phyloP scores from a whole-genome alignment of 2,329 filamentous ascomycete species.

The Colletotrichum navitas region DNA sequence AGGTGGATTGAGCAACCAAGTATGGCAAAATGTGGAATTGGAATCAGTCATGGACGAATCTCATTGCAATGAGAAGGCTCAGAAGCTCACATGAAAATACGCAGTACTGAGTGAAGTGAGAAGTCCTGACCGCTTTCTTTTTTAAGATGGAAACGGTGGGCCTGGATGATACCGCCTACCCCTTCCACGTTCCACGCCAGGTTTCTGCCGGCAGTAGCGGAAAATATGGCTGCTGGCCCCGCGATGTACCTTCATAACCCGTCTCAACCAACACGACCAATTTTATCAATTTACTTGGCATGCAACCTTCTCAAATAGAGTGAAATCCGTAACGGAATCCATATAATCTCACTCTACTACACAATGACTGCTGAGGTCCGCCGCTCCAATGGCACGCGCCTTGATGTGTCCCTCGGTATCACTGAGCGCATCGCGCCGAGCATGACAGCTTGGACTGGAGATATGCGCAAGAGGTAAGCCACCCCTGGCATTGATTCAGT shows the following conservation, averaged over 20 bases:
- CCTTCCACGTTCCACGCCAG: background rate
- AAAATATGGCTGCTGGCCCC: constrained; percentile 39
- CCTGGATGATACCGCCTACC: background rate
- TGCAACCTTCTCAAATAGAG: background rate
- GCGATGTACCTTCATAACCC: constrained; percentile 12
- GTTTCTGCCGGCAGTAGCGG: constrained; percentile 37
- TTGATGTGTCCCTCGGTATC: constrained; percentile 42
- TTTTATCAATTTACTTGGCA: background rate
- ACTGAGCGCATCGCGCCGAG: constrained; percentile 43
- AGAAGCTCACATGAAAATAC: constrained; percentile 24
- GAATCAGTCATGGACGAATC: background rate
- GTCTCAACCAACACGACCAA: constrained; percentile 10
- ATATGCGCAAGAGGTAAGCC: constrained; percentile 41
- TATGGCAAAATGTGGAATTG: background rate
- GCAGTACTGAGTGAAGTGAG: background rate
- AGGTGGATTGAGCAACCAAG: constrained; percentile 15
- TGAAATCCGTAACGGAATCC: fast-evolving
- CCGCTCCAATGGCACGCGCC: constrained; percentile 37
- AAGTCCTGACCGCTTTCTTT: constrained; percentile 11
- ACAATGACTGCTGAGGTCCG: constrained; percentile 29
- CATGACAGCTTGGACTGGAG: constrained; percentile 42
- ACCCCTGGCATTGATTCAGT: background rate
- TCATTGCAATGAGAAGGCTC: background rate
- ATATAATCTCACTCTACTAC: background rate
- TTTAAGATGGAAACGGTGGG: fast-evolving